Evolutionary conservation across 208 protist species (phyloP).

Genomic region (Jaenimonas drosophilae): DNA sequence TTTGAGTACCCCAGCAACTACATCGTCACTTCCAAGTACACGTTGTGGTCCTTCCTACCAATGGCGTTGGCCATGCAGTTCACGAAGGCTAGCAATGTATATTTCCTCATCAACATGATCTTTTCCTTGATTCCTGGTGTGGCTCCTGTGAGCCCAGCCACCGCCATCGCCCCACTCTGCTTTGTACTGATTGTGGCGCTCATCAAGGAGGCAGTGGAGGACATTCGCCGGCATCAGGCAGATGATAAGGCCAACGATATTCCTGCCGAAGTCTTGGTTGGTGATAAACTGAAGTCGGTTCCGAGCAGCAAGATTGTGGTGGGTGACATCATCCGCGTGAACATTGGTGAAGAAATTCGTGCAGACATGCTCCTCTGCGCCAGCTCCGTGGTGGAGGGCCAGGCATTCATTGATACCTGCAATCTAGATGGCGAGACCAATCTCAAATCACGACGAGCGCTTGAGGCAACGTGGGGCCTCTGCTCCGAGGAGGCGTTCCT

Average conservation of each 20-base stretch:
- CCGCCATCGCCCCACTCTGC: constrained; percentile 79
- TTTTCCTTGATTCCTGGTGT: constrained; percentile 88
- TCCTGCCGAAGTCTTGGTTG: constrained; percentile 37
- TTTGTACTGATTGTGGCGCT: constrained; percentile 86
- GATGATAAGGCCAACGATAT: constrained; percentile 77
- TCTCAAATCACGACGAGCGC: constrained; percentile 69
- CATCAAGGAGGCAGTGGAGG: constrained; percentile 89
- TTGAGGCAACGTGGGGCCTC: constrained; percentile 55
- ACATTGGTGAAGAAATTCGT: constrained; percentile 71
- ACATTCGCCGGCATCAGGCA: constrained; percentile 64
- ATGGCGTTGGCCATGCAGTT: constrained; percentile 91
- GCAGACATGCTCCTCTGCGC: constrained; percentile 85
- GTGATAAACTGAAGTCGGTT: constrained; percentile 31
- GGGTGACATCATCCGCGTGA: constrained; percentile 74
- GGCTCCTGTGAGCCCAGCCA: constrained; percentile 85
- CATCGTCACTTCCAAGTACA: constrained; percentile 92
- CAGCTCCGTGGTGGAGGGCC: constrained; percentile 54
- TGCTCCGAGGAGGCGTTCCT: constrained; percentile 19
- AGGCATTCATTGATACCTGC: constrained; percentile 89
- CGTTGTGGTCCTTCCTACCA: constrained; percentile 87
- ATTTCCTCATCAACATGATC: constrained; percentile 92
- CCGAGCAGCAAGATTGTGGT: constrained; percentile 49
- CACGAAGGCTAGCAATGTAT: constrained; percentile 88
- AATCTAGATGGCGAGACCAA: constrained; percentile 89
- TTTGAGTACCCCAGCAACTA: constrained; percentile 83